Conservation (phyloP, 1,139 yeast species). For the Protomyces lactucae-debilis region DNA sequence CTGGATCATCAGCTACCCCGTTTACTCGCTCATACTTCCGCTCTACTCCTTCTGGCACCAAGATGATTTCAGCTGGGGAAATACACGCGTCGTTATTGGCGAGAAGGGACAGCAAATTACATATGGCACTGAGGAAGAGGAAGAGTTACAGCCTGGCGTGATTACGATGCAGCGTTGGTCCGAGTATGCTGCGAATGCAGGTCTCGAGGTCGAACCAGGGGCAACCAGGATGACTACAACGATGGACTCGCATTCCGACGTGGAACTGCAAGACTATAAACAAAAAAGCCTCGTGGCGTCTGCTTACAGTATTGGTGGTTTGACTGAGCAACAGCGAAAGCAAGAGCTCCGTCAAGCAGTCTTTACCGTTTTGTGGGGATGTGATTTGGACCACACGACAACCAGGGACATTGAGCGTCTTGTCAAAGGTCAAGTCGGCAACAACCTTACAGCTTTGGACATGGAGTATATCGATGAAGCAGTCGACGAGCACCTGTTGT, state of each 20-base stretch:
- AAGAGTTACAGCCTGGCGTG: slow-evolving; percentile 25
- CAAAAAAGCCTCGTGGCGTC: background rate
- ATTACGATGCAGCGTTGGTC: slow-evolving; percentile 32
- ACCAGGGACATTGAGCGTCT: background rate
- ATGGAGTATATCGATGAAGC: background rate
- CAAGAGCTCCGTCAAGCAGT: background rate
- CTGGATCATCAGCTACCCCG: slow-evolving; percentile 40
- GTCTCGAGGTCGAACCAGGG: background rate
- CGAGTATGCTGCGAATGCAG: slow-evolving; percentile 14
- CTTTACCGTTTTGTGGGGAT: background rate
- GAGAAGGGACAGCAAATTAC: slow-evolving; percentile 40
- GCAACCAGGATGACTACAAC: background rate
- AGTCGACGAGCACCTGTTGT: background rate
- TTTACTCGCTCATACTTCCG: slow-evolving; percentile 41
- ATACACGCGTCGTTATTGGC: slow-evolving; percentile 44
- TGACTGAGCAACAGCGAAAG: background rate
- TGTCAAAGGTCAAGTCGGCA: background rate
- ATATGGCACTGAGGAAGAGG: slow-evolving; percentile 29
- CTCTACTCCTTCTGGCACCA: slow-evolving; percentile 43
- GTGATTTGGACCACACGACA: background rate
- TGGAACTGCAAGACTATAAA: background rate
- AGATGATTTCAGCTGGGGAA: slow-evolving; percentile 45
- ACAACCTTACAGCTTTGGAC: background rate
- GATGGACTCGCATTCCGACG: background rate
- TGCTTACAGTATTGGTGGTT: background rate